Evolutionary conservation across 2,329 filamentous ascomycete genomes (phyloP), one percentile per base, ranked within the genome.

Genomic region (Stylonectria norvegica): DNA sequence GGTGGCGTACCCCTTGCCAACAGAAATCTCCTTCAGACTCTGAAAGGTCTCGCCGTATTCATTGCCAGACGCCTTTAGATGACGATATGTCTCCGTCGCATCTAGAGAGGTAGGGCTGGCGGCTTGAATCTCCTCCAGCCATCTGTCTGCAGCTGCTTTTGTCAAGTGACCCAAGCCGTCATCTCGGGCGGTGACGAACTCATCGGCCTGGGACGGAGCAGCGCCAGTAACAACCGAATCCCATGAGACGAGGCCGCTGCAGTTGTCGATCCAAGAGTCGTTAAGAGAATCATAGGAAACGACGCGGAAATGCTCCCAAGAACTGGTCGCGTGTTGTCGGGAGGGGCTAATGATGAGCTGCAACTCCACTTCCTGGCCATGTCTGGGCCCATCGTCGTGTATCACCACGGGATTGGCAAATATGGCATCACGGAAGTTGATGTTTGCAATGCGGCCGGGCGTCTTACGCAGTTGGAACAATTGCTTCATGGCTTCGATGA

Each of bases 401-500:
- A 41, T 45, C 20, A 45, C 28, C 7, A 45, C 31, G 1, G 43
- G 39, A 3, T 39, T 42, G 1, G 34, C 40, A 10, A 47, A 45
- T 2, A 10, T 19, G 4, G 34, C 44, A 17, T 36, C 37, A 4
- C 42, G 44, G 12, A 47, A 35, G 12, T 38, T 30, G 30, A 47
- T 45, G n/a, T 25, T 37, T 12, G 16, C 16, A 9, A 47, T 36
- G 2, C 14, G n/a, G 8, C 7, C 17, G 1, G 14, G 9, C 8
- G 14, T 6, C n/a, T 27, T 20, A 12, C 42, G 30, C 20, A 45
- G 5, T 11, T 41, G 18, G 4, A 28, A 32, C 15, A 45, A 34
- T 11, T 47, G 45, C 2, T 30, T 35, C 25, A 43, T 31, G 5
- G 47, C 47, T 16, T 50, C 43, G 4, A 50, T 42, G 11, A 22